Evolutionary conservation across 2,329 filamentous ascomycete species (phyloP).

Genomic region (Penicillium janthinellum): DNA sequence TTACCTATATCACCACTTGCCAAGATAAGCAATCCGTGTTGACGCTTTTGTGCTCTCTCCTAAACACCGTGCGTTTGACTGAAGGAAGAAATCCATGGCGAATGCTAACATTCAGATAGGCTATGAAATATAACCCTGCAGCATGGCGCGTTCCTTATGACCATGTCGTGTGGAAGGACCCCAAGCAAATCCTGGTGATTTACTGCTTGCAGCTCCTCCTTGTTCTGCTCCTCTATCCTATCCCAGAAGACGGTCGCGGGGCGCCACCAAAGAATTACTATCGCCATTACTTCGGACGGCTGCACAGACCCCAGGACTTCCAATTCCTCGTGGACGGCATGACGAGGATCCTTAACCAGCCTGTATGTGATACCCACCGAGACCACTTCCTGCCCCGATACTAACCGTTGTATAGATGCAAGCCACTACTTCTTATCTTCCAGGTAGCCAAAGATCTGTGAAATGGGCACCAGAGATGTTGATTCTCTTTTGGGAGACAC

Average conservation of each 20-base stretch:
- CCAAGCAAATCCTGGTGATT: slow-evolving; percentile 85
- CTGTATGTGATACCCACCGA: slow-evolving; percentile 47
- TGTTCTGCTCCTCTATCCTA: slow-evolving; percentile 79
- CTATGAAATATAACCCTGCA: slow-evolving; percentile 92
- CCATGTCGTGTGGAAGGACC: slow-evolving; percentile 85
- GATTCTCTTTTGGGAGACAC: slow-evolving; percentile 95
- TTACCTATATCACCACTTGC: slow-evolving; percentile 87
- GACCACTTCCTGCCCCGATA: background rate
- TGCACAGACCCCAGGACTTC: slow-evolving; percentile 94
- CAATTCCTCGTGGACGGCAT: slow-evolving; percentile 96
- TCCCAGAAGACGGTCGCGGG: slow-evolving; percentile 72
- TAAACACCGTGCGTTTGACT: slow-evolving; percentile 75
- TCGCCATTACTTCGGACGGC: slow-evolving; percentile 83
- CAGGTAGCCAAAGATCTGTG: slow-evolving; percentile 75
- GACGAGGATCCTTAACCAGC: slow-evolving; percentile 88
- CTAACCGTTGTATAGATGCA: slow-evolving; percentile 60
- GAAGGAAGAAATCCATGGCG: background rate
- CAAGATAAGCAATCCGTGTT: slow-evolving; percentile 89
- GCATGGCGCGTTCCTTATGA: slow-evolving; percentile 95
- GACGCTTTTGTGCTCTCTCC: slow-evolving; percentile 83
- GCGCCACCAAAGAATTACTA: slow-evolving; percentile 83
- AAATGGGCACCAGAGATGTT: slow-evolving; percentile 94
- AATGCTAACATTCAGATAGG: slow-evolving; percentile 52
- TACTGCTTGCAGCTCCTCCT: slow-evolving; percentile 92
- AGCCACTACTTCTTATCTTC: slow-evolving; percentile 83